phyloP scores from a whole-genome alignment of 768 basidiomycete species.

The Lanmaoa pseudosensibilis region DNA sequence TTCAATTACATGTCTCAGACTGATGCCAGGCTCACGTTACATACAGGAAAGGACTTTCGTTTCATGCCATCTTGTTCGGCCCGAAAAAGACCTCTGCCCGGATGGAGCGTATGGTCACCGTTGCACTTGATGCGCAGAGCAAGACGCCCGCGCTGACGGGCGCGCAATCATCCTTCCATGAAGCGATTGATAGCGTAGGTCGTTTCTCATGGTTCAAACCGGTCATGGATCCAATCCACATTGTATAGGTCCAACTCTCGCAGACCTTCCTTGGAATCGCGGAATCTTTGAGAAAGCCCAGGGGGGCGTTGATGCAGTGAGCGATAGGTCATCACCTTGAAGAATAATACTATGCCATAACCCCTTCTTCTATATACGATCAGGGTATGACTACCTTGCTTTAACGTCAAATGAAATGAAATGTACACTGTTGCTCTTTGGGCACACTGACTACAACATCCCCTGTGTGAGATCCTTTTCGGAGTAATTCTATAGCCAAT shows the following conservation, averaged over 20 bases:
- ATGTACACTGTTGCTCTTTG: not conserved
- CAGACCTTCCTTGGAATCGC: slow-evolving; percentile 58
- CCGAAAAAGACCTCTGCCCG: slow-evolving; percentile 19
- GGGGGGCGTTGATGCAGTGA: slow-evolving; percentile 45
- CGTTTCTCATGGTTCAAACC: not conserved
- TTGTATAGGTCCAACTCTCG: slow-evolving; percentile 47
- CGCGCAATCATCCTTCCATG: slow-evolving; percentile 45
- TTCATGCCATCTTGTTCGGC: slow-evolving; percentile 59
- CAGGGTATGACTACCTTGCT: not conserved
- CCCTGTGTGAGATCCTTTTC: not conserved
- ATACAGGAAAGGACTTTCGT: slow-evolving; percentile 51
- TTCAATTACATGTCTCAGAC: not conserved
- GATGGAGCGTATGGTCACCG: slow-evolving; percentile 47
- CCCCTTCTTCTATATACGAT: not conserved
- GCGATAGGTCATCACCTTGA: too few species aligned
- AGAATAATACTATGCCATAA: not conserved
- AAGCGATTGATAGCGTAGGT: slow-evolving; percentile 51
- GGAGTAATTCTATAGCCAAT: not conserved
- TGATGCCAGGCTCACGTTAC: not conserved
- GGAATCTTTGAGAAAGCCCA: slow-evolving; percentile 52
- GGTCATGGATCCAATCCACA: not conserved
- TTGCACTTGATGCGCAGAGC: slow-evolving; percentile 48
- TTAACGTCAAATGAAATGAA: not conserved
- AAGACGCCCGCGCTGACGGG: slow-evolving; percentile 27
- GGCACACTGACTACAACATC: too few species aligned